Evolutionary conservation across 108 stramenopile species (phyloP).

Genomic region (Nitzschia sp.): DNA sequence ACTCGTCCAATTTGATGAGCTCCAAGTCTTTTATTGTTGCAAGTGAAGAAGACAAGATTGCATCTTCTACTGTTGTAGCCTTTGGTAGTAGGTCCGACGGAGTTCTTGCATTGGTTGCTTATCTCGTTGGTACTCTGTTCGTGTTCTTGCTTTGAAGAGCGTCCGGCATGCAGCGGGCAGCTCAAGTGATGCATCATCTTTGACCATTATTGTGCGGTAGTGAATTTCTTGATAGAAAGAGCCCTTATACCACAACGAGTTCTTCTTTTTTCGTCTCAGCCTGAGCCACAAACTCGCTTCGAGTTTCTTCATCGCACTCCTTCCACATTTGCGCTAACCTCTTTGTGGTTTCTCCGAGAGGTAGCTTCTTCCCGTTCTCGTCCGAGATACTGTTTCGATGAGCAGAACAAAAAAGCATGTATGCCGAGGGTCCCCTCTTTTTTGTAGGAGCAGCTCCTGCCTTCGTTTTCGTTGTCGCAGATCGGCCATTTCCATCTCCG

Average conservation of each 20-base stretch:
- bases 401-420: slow-evolving; percentile 52
- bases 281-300: slow-evolving; percentile 3
- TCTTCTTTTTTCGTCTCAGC: slow-evolving; percentile 20
- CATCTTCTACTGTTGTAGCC: too few species aligned
- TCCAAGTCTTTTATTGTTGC: not conserved
- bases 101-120: too few species aligned
- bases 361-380: slow-evolving; percentile 39
- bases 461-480: not conserved
- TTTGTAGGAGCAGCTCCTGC: slow-evolving; percentile 8
- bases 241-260: too few species aligned
- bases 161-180: too few species aligned
- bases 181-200: too few species aligned
- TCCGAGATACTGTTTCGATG: slow-evolving; percentile 35
- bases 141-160: too few species aligned
- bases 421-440: slow-evolving; percentile 34
- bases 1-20: slow-evolving; percentile 5
- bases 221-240: too few species aligned
- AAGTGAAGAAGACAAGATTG: too few species aligned
- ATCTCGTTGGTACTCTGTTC: too few species aligned
- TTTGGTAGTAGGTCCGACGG: too few species aligned
- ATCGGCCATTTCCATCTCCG: not conserved
- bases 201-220: too few species aligned
- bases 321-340: slow-evolving; percentile 47
- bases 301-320: slow-evolving; percentile 27
- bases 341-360: slow-evolving; percentile 48